Evolutionary conservation across 2,329 filamentous ascomycete species (phyloP).

Genomic region (Ophiostoma perfectum): DNA sequence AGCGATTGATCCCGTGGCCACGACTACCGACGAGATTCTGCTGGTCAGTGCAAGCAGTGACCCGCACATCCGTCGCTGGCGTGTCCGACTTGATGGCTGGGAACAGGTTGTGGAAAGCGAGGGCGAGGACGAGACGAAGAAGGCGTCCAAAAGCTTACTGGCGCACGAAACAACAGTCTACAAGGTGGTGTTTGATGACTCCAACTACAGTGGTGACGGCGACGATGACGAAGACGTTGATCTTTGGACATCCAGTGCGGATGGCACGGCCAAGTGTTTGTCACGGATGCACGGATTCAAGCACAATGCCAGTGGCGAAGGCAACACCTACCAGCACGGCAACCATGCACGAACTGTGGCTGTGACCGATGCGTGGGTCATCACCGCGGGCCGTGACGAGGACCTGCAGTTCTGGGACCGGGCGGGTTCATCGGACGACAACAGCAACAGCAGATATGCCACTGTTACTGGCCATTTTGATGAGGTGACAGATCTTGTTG

Average conservation of each 20-base stretch:
- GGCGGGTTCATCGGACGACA: slow-evolving; percentile 74
- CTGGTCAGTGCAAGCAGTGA: slow-evolving; percentile 79
- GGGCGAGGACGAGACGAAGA: slow-evolving; percentile 2
- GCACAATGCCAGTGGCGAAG: slow-evolving; percentile 42
- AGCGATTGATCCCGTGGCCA: slow-evolving; percentile 63
- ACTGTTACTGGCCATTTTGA: slow-evolving; percentile 81
- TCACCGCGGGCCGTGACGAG: slow-evolving; percentile 88
- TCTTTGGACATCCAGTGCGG: slow-evolving; percentile 88
- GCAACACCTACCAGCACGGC: slow-evolving; percentile 71
- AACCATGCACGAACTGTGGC: slow-evolving; percentile 85
- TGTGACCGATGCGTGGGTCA: slow-evolving; percentile 68
- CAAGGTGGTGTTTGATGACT: slow-evolving; percentile 57
- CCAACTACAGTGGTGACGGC: slow-evolving; percentile 17
- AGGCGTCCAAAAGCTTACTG: slow-evolving; percentile 42
- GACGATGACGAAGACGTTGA: slow-evolving; percentile 53
- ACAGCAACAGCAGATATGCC: slow-evolving; percentile 61
- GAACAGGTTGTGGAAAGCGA: slow-evolving; percentile 49
- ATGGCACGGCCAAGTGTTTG: slow-evolving; percentile 80
- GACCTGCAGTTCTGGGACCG: slow-evolving; percentile 86
- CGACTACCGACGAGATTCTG: slow-evolving; percentile 45
- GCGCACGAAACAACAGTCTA: slow-evolving; percentile 92
- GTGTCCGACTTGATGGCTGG: slow-evolving; percentile 48
- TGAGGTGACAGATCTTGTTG: slow-evolving; percentile 75
- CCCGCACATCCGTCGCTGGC: slow-evolving; percentile 73
- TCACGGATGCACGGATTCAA: slow-evolving; percentile 59